Conservation (phyloP, 257 asterid genomes). For the Nemophila menziesii region DNA sequence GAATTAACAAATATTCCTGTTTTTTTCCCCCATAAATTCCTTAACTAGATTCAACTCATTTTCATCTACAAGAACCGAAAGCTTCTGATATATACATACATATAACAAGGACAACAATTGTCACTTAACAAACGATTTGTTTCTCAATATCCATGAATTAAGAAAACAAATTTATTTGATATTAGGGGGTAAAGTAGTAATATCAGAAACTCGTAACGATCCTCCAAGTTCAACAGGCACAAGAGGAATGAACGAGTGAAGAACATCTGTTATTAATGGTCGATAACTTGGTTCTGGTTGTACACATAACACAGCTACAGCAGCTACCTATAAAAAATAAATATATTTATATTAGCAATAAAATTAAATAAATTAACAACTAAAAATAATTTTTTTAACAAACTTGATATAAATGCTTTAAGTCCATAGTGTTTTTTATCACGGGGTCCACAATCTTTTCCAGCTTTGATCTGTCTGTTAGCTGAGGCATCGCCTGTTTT, state of each 20-base stretch:
- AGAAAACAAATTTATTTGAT: conserved; percentile 16
- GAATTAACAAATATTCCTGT: no score
- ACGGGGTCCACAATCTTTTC: conserved; percentile 71
- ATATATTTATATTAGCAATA: conserved; percentile 4
- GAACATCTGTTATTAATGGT: conserved; percentile 82
- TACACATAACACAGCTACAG: conserved; percentile 84
- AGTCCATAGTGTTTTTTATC: conserved; percentile 68
- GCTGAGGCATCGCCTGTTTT: conserved; percentile 93
- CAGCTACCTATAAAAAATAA: conserved; percentile 59
- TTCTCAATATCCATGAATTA: no score
- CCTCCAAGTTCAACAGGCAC: conserved; percentile 95
- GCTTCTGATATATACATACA: no score
- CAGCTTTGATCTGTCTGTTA: conserved; percentile 83
- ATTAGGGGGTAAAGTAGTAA: conserved; percentile 22
- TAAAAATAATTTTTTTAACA: background rate
- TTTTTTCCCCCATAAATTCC: no score
- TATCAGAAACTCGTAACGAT: conserved; percentile 42
- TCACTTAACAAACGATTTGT: no score
- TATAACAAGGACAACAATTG: no score
- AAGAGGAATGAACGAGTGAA: conserved; percentile 90
- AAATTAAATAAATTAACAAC: background rate
- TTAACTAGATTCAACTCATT: no score
- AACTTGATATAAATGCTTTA: conserved; percentile 90
- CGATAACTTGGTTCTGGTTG: conserved; percentile 95
- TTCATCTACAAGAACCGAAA: no score